phyloP scores from a whole-genome alignment of 257 asterid genomes.

The Parsonsia alboflavescens region DNA sequence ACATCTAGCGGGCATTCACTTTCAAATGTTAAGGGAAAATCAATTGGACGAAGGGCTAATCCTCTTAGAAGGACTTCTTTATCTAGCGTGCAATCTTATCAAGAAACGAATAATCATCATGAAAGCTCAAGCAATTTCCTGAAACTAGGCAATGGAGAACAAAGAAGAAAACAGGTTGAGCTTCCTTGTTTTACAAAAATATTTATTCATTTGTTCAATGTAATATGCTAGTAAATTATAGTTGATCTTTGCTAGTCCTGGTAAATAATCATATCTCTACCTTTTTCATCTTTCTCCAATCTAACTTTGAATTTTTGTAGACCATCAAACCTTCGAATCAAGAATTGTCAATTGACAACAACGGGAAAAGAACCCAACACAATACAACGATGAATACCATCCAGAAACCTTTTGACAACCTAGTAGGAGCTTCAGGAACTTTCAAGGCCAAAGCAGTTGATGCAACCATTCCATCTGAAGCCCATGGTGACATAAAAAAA shows the following conservation, averaged over 20 bases:
- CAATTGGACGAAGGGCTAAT: background rate
- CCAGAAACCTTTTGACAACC: conserved; percentile 7
- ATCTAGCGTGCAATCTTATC: background rate
- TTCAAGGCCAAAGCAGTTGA: background rate
- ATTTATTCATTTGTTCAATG: no score
- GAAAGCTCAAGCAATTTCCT: background rate
- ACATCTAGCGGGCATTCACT: background rate
- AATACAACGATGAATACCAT: conserved; percentile 2
- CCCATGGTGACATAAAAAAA: background rate
- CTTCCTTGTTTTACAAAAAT: background rate
- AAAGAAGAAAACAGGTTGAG: background rate
- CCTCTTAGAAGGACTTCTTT: background rate
- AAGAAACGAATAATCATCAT: background rate
- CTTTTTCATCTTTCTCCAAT: no score
- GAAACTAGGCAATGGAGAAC: background rate
- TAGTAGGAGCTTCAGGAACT: background rate
- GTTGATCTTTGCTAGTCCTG: background rate
- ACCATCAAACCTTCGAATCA: background rate
- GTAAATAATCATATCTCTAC: no score
- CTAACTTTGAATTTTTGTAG: background rate
- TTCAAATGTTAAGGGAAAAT: conserved; percentile 5
- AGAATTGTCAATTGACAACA: background rate
- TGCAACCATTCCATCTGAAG: background rate
- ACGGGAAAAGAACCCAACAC: background rate
- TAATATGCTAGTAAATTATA: no score